Evolutionary conservation across 805 yeast genomes (phyloP), one percentile per base, ranked within the genome.

Genomic region (Danielia oregonensis): DNA sequence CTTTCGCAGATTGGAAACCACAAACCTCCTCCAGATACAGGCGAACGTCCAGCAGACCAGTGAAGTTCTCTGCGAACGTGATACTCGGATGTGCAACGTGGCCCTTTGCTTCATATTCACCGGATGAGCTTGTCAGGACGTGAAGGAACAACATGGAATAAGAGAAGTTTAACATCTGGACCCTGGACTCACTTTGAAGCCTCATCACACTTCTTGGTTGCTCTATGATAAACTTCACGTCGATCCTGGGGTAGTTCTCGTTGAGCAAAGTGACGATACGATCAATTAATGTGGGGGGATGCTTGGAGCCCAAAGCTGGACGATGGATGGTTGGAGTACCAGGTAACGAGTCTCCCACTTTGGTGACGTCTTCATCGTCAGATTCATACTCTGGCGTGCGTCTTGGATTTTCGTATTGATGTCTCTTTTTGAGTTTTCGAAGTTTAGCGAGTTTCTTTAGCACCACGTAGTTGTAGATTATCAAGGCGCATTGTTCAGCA

Each of bases 71-170:
- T 23, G 49, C 49, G 38, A 59, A 66, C 0, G 46, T 43, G 1
- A 58, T 40, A 6, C 53, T 47, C 2, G 71, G 71, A 28, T 57
- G 54, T 13, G 63, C 41, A 12, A 65, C 36, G 32, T 61, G 61
- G 34, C 66, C 64, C 18, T 51, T 57, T 5, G 59, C 46, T 22
- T 56, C 59, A 40, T 67, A 67, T 22, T 57, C 59, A 32, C 65
- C 46, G 11, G 49, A 40, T 7, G 36, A 39, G 2, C 64, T 55
- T 1, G 70, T 65, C 24, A 47, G 26, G 4, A 65, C 40, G 28
- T 58, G 65, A 25, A 67, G 43, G 36, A 60, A 52, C 35, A 65
- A 44, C 36, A 63, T 51, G 3, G 70, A 58, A 42, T 59, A 65
- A 1, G 64, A 52, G 19, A 60, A 51, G 34, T 57, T 55, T 18